Evolutionary conservation across 2,329 filamentous ascomycete genomes (phyloP).

Genomic region (Sporothrix globosa): DNA sequence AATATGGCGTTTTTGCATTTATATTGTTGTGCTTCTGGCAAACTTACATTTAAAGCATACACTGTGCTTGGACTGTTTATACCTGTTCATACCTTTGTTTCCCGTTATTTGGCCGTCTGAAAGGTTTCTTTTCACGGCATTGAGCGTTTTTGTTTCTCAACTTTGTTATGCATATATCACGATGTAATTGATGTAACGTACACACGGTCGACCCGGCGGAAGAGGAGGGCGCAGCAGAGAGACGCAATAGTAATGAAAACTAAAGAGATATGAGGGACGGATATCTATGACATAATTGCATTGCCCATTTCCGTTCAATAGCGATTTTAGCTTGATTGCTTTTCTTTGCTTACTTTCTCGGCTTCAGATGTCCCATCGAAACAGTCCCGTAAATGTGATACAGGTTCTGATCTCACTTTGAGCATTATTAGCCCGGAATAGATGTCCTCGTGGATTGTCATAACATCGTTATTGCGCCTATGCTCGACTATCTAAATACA

Average conservation of each 20-base stretch:
- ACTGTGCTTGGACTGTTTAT: constrained; percentile 1
- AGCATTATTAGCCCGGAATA: not conserved
- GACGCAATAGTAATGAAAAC: not conserved
- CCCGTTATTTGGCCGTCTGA: constrained; percentile 5
- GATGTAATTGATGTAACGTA: constrained; percentile 29
- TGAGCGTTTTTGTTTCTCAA: constrained; percentile 10
- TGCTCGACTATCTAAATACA: not conserved
- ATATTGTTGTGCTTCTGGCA: not conserved
- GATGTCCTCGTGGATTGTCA: not conserved
- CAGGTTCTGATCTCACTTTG: constrained; percentile 2
- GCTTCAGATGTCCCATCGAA: not conserved
- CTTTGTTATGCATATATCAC: constrained; percentile 20
- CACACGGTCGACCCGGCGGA: not conserved
- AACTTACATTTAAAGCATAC: constrained; percentile 9
- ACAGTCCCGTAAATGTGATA: constrained; percentile 4
- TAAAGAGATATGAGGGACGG: not conserved
- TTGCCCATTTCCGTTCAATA: not conserved
- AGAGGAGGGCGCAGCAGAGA: not conserved
- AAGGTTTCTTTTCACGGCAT: constrained; percentile 9
- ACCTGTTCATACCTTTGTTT: constrained; percentile 1
- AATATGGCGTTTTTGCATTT: constrained; percentile 7
- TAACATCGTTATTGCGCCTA: constrained; percentile 1
- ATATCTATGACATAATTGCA: not conserved
- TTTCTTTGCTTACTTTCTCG: not conserved
- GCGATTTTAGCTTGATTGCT: not conserved